Evolutionary conservation across 495 filamentous ascomycete genomes (phyloP).

Genomic region (Podospora pseudoanserina): DNA sequence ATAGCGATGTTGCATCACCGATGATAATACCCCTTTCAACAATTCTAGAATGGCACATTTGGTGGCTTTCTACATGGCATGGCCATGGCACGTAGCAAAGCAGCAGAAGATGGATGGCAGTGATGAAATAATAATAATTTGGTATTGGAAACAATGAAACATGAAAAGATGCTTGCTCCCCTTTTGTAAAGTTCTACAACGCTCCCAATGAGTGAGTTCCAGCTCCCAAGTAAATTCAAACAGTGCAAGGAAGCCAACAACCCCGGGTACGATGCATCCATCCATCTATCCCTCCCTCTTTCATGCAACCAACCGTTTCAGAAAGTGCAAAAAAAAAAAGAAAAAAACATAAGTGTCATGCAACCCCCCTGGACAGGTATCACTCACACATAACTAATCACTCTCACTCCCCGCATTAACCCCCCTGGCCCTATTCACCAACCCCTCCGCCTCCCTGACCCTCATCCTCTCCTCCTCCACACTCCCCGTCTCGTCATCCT

Average conservation of each 20-base stretch:
- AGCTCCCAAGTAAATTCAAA: not conserved
- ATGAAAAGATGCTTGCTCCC: not conserved
- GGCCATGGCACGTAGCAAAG: not conserved
- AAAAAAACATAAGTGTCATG: not conserved
- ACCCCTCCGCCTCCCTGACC: not conserved
- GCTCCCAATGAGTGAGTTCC: not conserved
- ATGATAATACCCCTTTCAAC: not conserved
- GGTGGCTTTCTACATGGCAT: not conserved
- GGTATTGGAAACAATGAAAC: not conserved
- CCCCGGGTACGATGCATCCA: not conserved
- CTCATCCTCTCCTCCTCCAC: conserved; percentile 21
- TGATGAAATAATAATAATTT: not conserved
- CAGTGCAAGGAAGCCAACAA: not conserved
- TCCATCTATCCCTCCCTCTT: not conserved
- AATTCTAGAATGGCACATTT: not conserved
- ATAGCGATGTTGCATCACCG: not conserved
- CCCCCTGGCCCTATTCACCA: not conserved
- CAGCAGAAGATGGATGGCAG: not conserved
- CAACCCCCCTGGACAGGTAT: not conserved
- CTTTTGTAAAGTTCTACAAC: not conserved
- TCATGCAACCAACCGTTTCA: not conserved
- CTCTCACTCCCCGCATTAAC: not conserved
- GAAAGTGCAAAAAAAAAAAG: too few relatives aligned
- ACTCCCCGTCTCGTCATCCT: conserved; percentile 29
- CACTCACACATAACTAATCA: not conserved